Conservation (phyloP, 1,284 basidiomycete species). For the Puccinia polysora region DNA sequence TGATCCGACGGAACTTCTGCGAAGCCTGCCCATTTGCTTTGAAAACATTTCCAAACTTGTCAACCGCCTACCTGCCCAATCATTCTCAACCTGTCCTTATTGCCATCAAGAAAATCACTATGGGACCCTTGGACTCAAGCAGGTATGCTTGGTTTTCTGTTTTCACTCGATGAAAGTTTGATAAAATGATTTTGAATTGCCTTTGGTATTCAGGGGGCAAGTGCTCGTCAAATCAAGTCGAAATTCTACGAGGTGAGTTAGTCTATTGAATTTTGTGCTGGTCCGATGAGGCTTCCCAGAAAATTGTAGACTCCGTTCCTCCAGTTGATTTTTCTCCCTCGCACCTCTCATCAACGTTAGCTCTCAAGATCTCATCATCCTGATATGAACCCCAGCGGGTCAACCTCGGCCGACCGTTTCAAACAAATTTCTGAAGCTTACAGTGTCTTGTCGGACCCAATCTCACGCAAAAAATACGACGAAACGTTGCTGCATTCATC, state of each 20-base stretch:
- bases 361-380: slow-evolving; percentile 33
- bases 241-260: slow-evolving; percentile 19
- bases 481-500: neutral
- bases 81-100: slow-evolving; percentile 9
- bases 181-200: neutral
- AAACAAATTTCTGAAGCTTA: slow-evolving; percentile 32
- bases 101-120: slow-evolving; percentile 17
- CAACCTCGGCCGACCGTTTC: neutral
- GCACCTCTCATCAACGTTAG: neutral
- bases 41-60: too few species aligned
- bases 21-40: too few species aligned
- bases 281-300: neutral
- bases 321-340: too few species aligned
- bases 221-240: slow-evolving; percentile 15
- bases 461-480: slow-evolving; percentile 9
- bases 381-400: slow-evolving; percentile 16
- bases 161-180: neutral
- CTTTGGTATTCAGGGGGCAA: neutral
- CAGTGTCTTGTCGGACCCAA: slow-evolving; percentile 14
- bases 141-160: neutral
- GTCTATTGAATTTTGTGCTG: neutral
- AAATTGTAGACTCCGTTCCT: neutral
- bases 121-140: slow-evolving; percentile 9
- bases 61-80: neutral
- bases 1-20: too few species aligned